Evolutionary conservation across 306 rosid species (phyloP).

Genomic region (Lathyrus tuberosus): DNA sequence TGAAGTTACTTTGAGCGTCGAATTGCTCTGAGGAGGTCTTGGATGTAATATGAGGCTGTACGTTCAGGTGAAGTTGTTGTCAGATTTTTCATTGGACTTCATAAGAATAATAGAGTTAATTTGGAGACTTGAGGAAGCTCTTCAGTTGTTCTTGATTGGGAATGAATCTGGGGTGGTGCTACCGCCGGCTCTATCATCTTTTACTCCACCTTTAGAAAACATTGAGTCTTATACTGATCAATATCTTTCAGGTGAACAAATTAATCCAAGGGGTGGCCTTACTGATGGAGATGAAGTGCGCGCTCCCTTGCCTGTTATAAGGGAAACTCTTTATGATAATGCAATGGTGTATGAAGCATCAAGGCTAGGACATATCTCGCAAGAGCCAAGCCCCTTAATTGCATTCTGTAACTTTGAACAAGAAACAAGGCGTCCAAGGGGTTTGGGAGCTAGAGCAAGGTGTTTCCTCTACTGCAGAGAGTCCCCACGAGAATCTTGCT

Average conservation of each 20-base stretch:
- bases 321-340: constrained; percentile 94
- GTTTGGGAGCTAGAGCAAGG: constrained; percentile 92
- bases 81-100: constrained; percentile 92
- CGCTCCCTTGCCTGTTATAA: constrained; percentile 87
- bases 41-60: constrained; percentile 89
- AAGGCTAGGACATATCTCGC: constrained; percentile 55
- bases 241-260: constrained; percentile 53
- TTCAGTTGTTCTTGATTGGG: constrained; percentile 83
- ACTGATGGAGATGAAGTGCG: constrained; percentile 78
- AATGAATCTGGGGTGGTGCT: constrained; percentile 54
- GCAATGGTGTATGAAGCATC: constrained; percentile 56
- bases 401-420: constrained; percentile 86
- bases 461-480: constrained; percentile 68
- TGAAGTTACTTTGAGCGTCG: constrained; percentile 92
- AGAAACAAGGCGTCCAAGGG: constrained; percentile 84
- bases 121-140: constrained; percentile 95
- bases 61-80: constrained; percentile 84
- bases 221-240: constrained; percentile 49
- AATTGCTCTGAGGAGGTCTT: constrained; percentile 93
- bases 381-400: constrained; percentile 61
- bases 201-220: constrained; percentile 49
- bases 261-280: constrained; percentile 51
- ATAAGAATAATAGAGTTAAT: no score
- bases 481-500: constrained; percentile 88
- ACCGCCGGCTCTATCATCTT: constrained; percentile 34